Base-by-base conservation (phyloP, 306 rosid genomes). In the Fagus sylvatica region DNA sequence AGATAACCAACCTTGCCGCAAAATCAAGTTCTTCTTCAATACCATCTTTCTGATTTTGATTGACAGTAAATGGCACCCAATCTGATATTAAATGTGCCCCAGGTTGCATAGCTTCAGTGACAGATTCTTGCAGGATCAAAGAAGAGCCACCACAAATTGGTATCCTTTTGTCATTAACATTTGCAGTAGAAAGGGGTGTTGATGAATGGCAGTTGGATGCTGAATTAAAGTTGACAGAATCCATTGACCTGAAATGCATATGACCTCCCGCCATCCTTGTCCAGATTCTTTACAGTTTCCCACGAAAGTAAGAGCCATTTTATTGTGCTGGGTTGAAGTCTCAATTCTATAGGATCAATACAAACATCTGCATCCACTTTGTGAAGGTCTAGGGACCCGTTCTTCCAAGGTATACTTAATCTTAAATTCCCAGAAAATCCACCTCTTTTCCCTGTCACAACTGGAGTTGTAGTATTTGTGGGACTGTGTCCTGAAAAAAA, bases 341-440 rank as follows among this genome's bases (percentile, higher is more conserved):
- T 89, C 75, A 95, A 78, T 74, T 87, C 88, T 75, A 95, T 56
- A 51, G 94, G 97, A 62, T 89, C 97, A 84, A 95, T 78, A 76
- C 41, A 82, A 87, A 85, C 87, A 86, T 89, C 96, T 48, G 93
- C 97, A 79, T 95, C 98, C 77, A 95, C 92, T 87, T 80, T 89
- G 62, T 88, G 74, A 77, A 88, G 84, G 86, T 95, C 98, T 78
- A 95, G 85, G 75, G 97, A 95, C 61, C 98, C 98, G 86, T 91
- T 91, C 87, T 87, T 92, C 98, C 97, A 91, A 78, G 97, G 98
- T 77, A 95, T 89, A 79, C 85, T 88, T 84, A 92, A 82, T 83
- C 90, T 91, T 77, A 95, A 67, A 86, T 81, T 91, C 72, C 98
- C 98, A 70, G 93, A 89, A 91, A 95, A 88, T 85, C 98, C 98